Conservation (phyloP, 2,329 filamentous ascomycete genomes). For the Ophiostoma himal-ulmi region DNA sequence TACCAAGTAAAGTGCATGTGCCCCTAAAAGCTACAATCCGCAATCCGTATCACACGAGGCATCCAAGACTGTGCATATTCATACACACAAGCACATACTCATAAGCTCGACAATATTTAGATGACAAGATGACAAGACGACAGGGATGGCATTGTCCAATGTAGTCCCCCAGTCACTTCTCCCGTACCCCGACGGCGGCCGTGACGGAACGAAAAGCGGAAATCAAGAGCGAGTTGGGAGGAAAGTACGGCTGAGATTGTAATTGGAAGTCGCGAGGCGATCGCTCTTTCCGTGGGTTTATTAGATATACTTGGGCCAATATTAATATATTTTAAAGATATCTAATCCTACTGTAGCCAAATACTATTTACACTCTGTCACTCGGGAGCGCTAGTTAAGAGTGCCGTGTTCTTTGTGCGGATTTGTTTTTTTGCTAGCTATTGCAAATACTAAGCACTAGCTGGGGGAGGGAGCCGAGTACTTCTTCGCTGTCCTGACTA, state of each 20-base stretch:
- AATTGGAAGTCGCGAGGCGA: slow-evolving; percentile 5
- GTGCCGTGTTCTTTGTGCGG: slow-evolving; percentile 3
- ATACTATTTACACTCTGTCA: background rate
- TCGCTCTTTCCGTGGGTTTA: background rate
- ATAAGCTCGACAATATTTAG: too few relatives aligned
- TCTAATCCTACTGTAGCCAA: too few relatives aligned
- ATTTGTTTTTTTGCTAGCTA: background rate
- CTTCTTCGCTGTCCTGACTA: background rate
- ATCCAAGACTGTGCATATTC: background rate
- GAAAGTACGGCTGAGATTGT: background rate
- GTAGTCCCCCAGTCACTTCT: background rate
- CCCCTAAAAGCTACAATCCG: background rate
- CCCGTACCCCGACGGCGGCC: slow-evolving; percentile 1
- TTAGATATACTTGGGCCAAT: background rate
- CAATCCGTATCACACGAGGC: background rate
- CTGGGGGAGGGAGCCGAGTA: slow-evolving; percentile 2
- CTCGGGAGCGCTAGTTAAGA: slow-evolving; percentile 4
- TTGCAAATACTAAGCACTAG: background rate
- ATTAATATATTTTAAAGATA: too few relatives aligned
- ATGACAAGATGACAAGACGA: too few relatives aligned
- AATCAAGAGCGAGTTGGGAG: background rate
- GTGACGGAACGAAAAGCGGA: background rate
- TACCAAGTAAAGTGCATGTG: too few relatives aligned
- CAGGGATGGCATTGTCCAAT: background rate
- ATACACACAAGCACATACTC: background rate